Evolutionary conservation across 2,329 filamentous ascomycete species (phyloP), one percentile per base, ranked within the genome.

Genomic region (Triangularia setosa): DNA sequence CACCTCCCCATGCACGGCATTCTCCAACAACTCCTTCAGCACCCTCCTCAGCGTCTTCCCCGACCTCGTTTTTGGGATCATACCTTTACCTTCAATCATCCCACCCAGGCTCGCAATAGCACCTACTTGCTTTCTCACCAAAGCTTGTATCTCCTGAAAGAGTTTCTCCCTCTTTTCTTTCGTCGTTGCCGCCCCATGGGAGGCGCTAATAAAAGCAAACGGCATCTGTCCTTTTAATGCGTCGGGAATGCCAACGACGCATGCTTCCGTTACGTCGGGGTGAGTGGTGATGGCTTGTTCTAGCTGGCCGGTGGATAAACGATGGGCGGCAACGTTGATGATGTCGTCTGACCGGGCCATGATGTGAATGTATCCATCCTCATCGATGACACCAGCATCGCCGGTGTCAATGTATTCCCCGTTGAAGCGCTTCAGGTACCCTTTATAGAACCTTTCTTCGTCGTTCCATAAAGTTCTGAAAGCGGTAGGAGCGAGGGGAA

Each of bases 251-350:
- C 90, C 90, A 27, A 98, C 88, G 1, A 97, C 91, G 70, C 91
- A 93, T 61, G 90, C 90, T 80, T 97, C 93, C 28, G 90, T 90
- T 60, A 97, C 87, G 2, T 81, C 80, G 0, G 90, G 87, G 73
- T 97, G 92, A 0, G 88, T 88, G 12, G 92, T 89, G 66, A 97
- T 90, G 61, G 91, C 93, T 80, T 97, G 92, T 78, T 97, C 93
- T 75, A 97, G 95, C 33, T 90, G 85, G 58, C 90, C 92, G 11
- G 93, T 97, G 68, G 90, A 94, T 66, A 97, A 88, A 14, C 93
- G 86, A 79, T 97, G 93, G 4, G 93, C 93, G 48, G 93, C 93
- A n/a, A 97, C 93, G 73, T 97, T 97, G 73, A 97, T 93, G 65
- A 97, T 90, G 75, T 97, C 93, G 78, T 97, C 93, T 72, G 35